phyloP scores from a whole-genome alignment of 1,284 basidiomycete species.

The Austropuccinia psidii region DNA sequence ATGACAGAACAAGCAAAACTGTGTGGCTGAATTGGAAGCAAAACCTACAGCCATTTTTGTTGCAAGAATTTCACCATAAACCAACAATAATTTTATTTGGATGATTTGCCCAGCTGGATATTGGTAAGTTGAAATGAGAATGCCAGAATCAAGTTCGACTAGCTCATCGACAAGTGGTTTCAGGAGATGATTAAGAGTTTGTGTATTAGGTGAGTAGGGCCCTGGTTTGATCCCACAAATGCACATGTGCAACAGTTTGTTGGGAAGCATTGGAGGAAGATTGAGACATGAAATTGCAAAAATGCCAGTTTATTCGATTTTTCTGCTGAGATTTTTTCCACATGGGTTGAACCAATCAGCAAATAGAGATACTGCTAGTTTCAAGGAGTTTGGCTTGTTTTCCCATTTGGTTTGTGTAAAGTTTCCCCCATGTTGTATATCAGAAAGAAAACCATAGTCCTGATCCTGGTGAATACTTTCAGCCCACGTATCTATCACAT shows the following conservation, averaged over 20 bases:
- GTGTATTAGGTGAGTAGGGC: not conserved
- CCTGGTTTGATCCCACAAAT: slow-evolving; percentile 9
- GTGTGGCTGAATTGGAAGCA: slow-evolving; percentile 10
- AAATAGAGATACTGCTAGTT: not conserved
- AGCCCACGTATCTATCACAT: not conserved
- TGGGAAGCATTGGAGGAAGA: not conserved
- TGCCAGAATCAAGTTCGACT: not conserved
- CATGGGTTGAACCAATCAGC: slow-evolving; percentile 28
- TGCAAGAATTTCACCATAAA: slow-evolving; percentile 4
- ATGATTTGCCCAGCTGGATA: slow-evolving; percentile 4
- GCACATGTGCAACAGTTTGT: slow-evolving; percentile 6
- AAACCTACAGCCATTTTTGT: slow-evolving; percentile 6
- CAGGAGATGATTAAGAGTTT: slow-evolving; percentile 14
- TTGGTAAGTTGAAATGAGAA: not conserved
- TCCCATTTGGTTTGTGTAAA: not conserved
- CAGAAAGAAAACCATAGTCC: not conserved
- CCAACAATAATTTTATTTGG: not conserved
- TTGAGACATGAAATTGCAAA: slow-evolving; percentile 21
- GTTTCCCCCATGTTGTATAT: slow-evolving; percentile 5
- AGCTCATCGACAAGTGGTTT: slow-evolving; percentile 10
- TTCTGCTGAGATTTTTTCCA: slow-evolving; percentile 17
- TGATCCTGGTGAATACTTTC: not conserved
- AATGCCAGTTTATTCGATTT: not conserved
- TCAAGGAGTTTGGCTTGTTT: not conserved
- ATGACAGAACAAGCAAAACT: slow-evolving; percentile 14